Base-by-base conservation (phyloP, 1,284 basidiomycete species). In the Termitomyces sp. region DNA sequence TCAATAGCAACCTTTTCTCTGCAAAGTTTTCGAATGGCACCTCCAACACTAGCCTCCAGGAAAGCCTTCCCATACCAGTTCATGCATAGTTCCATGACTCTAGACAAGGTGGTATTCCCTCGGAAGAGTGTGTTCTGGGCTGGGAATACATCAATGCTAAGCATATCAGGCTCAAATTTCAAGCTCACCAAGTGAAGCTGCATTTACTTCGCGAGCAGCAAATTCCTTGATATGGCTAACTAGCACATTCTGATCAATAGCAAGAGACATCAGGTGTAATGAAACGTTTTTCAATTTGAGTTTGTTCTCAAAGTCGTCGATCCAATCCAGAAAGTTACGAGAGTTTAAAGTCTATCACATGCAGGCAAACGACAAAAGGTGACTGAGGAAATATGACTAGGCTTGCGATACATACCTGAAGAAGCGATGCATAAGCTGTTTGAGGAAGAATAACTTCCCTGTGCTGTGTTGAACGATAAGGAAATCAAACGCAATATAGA, bases 91-190 rank as follows among this genome's bases (percentile, higher is more conserved):
- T 93, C 91, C 69, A 91, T 81, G 9, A 84, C 83, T 66, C 90
- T 92, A 19, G 91, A 92, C 50, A 92, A 75, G 35, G 79, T 80
- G 5, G 85, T 89, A 64, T 91, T 92, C 26, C 88, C 89, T 48
- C 90, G 83, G 67, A 88, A 88, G 10, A 88, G 68, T 4, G 84
- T 88, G 60, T 79, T 81, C 49, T 83, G 81, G 21, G 83, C 83
- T 84, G 53, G 39, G 53, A 46, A 33, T 34, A 50, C 56, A 48
- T 59, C 30, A 46, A 51, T 38, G 30, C 31, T 21, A 8, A 37
- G 18, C 18, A n/a, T 40, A 28, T 11, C 10, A 21, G 47, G 51
- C 13, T 34, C 3, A 28, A 34, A 40, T 40, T 31, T n/a, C 7
- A 38, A 14, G 66, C 80, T 70, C 65, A 86, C 84, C 86, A 64